Base-by-base conservation (phyloP, 169 alveolate genomes). In the Eimeria acervulina region DNA sequence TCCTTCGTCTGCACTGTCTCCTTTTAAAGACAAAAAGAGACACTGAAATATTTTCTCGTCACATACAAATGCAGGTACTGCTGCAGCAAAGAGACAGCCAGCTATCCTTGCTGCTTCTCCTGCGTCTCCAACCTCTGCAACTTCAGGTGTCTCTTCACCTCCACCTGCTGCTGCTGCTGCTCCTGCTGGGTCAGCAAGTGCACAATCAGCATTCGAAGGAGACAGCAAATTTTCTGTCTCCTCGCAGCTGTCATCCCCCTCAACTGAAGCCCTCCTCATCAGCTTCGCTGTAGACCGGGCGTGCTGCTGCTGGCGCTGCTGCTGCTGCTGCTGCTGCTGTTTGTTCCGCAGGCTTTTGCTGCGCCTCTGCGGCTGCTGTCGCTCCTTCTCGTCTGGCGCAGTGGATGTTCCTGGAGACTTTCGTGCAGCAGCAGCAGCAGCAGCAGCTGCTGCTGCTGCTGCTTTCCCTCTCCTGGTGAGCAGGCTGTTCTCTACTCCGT, bases 401-500 rank as follows among this genome's bases (percentile, higher is more conserved):
- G 52, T 2, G 10, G 52, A 26, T 36, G 28, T 36, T 47, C 74
- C 31, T 51, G 55, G 19, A 7, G 63, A 26, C 12, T 31, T 17
- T 7, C n/a, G 33, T 26, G 61, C 89, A 0, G 89, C 89, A 21
- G 89, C 89, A 1, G 89, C 89, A 6, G 51, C 52, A 40, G 38
- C 70, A 23, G 74, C 85, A 12, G 85, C 85, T n/a, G 85, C 85
- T 4, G 55, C 85, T 74, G 85, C 85, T 6, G 85, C 85, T 74
- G 42, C 85, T 13, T 38, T 31, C 21, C 51, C 85, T 31, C 85
- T 1, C 85, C 85, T 74, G 13, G 55, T 74, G 85, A 31, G 33
- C 0, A 26, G 85, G 26, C 42, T 12, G 47, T 21, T 17, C 47
- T 38, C 55, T 74, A 10, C 74, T 6, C 21, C 19, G 55, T 74